Base-by-base conservation (phyloP, 2,329 filamentous ascomycete species). In the Ophiostoma sp. region DNA sequence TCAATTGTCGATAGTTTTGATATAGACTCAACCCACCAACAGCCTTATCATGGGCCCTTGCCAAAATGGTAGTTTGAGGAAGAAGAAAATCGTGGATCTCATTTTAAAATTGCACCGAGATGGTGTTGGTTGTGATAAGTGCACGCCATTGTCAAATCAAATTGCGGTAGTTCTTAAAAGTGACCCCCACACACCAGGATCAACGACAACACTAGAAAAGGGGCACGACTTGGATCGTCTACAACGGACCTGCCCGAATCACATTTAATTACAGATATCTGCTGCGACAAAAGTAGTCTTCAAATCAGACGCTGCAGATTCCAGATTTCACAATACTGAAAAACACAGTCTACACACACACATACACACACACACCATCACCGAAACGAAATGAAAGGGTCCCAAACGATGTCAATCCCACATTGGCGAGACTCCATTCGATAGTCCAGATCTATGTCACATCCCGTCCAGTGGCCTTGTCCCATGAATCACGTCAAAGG, bases 151-250 rank as follows among this genome's bases (percentile, higher is more conserved):
- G 31, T 66, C 70, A 72, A 72, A 72, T 66, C 70, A 72, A 72
- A 66, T 52, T 17, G 64, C 70, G 61, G 33, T 11, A 48, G 63
- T 66, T 39, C 22, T 28, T n/a, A n/a, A n/a, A n/a, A n/a, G n/a
- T n/a, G 36, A 66, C 36, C 63, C 77, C 77, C 25, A 68, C 74
- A 31, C 76, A 25, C n/a, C 5, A 55, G 11, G 15, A 48, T 17
- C 6, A 48, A 17, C 15, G 22, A 12, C 52, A 19, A 17, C 22
- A 57, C 25, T 57, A 57, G 22, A 17, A 57, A 31, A 57, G 52
- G 52, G 52, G 42, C 42, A 48, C 42, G 42, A 31, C 52, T 12
- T 31, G 25, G 22, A 57, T 12, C 25, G 11, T 31, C 52, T 31
- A 12, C 52, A 57, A 57, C 52, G 52, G 52, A 57, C 52, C 52